Evolutionary conservation across 495 filamentous ascomycete genomes (phyloP).

Genomic region (Daldinia loculata): DNA sequence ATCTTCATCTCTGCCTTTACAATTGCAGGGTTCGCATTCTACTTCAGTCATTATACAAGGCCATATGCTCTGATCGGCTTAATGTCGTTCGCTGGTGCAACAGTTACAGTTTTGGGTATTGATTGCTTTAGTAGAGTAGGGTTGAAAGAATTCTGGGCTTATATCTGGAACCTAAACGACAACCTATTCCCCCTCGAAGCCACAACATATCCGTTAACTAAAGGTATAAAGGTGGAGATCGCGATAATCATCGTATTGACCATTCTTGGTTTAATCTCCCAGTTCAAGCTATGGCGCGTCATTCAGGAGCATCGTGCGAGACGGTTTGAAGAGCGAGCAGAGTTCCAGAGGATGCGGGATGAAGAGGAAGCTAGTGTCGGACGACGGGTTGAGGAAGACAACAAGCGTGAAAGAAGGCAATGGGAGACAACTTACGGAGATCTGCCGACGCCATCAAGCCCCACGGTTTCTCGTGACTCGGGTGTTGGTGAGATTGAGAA

Average conservation of each 20-base stretch:
- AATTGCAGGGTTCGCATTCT: conserved; percentile 70
- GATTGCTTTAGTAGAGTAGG: conserved; percentile 92
- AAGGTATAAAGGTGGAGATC: conserved; percentile 85
- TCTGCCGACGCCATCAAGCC: conserved; percentile 43
- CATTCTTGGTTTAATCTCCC: conserved; percentile 79
- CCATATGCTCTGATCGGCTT: conserved; percentile 77
- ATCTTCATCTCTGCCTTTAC: conserved; percentile 81
- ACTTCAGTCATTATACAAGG: conserved; percentile 81
- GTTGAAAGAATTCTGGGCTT: conserved; percentile 95
- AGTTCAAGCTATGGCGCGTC: conserved; percentile 88
- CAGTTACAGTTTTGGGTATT: conserved; percentile 79
- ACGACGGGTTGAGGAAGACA: conserved; percentile 71
- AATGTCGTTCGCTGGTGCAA: conserved; percentile 84
- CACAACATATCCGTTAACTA: conserved; percentile 83
- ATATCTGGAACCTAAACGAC: conserved; percentile 86
- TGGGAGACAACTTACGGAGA: conserved; percentile 87
- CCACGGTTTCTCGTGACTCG: conserved; percentile 56
- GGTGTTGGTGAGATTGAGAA: conserved; percentile 62
- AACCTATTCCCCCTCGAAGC: conserved; percentile 80
- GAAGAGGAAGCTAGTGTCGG: conserved; percentile 75
- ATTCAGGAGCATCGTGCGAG: conserved; percentile 74
- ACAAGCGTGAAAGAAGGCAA: conserved; percentile 69
- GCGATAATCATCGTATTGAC: conserved; percentile 79
- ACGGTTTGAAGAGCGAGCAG: conserved; percentile 63
- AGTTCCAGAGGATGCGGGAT: conserved; percentile 68